Evolutionary conservation across 768 basidiomycete genomes (phyloP).

Genomic region (Termitomyces sp.): DNA sequence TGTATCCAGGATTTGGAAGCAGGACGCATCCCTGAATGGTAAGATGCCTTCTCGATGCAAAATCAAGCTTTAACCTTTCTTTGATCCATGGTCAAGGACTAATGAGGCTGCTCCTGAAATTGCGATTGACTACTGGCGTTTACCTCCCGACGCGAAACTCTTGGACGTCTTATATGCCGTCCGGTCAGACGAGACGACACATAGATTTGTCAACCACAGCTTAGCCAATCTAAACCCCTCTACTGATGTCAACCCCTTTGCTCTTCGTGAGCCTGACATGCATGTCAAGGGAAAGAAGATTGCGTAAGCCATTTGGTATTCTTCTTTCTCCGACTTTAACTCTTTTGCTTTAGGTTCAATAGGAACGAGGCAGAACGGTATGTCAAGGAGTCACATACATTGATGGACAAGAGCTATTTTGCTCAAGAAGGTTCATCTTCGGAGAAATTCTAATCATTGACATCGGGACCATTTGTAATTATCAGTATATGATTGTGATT

Average conservation of each 20-base stretch:
- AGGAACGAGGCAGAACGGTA: constrained; percentile 64
- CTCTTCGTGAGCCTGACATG: constrained; percentile 87
- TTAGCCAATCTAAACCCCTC: constrained; percentile 78
- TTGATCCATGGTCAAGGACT: constrained; percentile 36
- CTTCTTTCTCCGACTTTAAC: constrained; percentile 5
- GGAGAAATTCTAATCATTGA: constrained; percentile 4
- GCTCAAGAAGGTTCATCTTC: constrained; percentile 3
- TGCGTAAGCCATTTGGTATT: constrained; percentile 47
- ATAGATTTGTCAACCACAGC: constrained; percentile 95
- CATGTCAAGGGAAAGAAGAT: constrained; percentile 71
- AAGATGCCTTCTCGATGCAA: constrained; percentile 14
- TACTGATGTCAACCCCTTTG: constrained; percentile 88
- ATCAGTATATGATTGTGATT: neutral
- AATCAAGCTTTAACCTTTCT: neutral
- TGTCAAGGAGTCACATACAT: constrained; percentile 56
- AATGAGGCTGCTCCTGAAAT: constrained; percentile 79
- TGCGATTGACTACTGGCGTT: constrained; percentile 94
- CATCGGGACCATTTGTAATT: neutral
- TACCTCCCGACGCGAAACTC: constrained; percentile 67
- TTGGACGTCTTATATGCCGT: constrained; percentile 91
- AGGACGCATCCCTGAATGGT: constrained; percentile 82
- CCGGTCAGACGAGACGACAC: constrained; percentile 89
- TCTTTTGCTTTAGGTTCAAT: constrained; percentile 49
- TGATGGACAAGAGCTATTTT: constrained; percentile 36
- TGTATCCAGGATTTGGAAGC: constrained; percentile 82